Evolutionary conservation across 106 monocot genomes (phyloP).

Genomic region (Dactylorhiza incarnata): DNA sequence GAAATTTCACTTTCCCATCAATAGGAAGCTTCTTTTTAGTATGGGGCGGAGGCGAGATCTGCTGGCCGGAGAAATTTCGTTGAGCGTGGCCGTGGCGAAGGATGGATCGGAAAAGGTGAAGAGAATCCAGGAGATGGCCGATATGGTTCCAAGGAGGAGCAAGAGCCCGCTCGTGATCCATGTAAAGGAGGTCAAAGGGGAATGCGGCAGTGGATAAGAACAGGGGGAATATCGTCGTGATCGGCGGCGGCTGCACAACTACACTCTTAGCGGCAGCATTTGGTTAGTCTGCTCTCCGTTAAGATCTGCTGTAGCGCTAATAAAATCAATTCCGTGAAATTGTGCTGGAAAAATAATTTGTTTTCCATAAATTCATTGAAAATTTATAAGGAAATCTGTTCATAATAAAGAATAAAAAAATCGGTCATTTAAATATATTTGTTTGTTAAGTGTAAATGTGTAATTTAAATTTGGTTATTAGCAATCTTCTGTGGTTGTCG

Average conservation of each 20-base stretch:
- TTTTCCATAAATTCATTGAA: too few relatives aligned
- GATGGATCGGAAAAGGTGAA: slow-evolving; percentile 39
- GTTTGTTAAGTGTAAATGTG: too few relatives aligned
- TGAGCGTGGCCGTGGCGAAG: too few relatives aligned
- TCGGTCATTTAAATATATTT: too few relatives aligned
- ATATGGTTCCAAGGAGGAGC: slow-evolving; percentile 26
- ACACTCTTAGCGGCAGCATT: slow-evolving; percentile 40
- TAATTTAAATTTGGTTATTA: neutral
- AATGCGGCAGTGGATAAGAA: slow-evolving; percentile 39
- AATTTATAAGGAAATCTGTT: too few relatives aligned
- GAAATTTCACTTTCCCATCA: slow-evolving; percentile 15
- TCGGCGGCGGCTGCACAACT: slow-evolving; percentile 46
- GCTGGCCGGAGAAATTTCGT: neutral
- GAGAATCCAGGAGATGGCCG: slow-evolving; percentile 41
- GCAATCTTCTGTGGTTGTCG: neutral
- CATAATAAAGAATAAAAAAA: too few relatives aligned
- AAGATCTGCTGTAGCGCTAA: too few relatives aligned
- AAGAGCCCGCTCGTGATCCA: slow-evolving; percentile 34
- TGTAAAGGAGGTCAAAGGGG: slow-evolving; percentile 42
- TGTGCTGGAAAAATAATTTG: too few relatives aligned
- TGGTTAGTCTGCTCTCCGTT: slow-evolving; percentile 14
- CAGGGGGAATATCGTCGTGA: slow-evolving; percentile 43
- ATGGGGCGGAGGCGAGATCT: too few relatives aligned
- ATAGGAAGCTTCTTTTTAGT: slow-evolving; percentile 17
- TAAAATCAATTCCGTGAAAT: neutral